Conservation (phyloP, 1,139 yeast genomes). For the Wickerhamiella pararugosa region DNA sequence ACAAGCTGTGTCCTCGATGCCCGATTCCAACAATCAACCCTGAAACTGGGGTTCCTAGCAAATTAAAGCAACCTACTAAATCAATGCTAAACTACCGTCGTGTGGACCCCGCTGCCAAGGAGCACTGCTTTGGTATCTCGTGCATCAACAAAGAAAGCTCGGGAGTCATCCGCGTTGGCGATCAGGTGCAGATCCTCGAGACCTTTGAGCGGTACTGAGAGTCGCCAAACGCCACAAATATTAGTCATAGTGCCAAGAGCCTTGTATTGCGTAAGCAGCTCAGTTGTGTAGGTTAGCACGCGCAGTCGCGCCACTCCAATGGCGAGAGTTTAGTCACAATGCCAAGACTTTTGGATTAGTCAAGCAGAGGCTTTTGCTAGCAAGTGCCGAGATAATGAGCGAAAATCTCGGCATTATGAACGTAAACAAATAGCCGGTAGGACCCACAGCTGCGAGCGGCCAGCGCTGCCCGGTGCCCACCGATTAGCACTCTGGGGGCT, state of each 20-base stretch:
- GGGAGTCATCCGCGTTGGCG: slow-evolving; percentile 22
- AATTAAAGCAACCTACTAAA: slow-evolving; percentile 23
- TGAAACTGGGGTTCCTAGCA: slow-evolving; percentile 24
- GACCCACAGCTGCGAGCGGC: not conserved
- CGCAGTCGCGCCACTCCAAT: no score
- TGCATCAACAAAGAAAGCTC: slow-evolving; percentile 22
- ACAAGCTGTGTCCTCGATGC: slow-evolving; percentile 28
- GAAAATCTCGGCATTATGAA: no score
- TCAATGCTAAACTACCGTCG: slow-evolving; percentile 26
- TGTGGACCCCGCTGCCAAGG: slow-evolving; percentile 22
- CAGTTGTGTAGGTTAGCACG: no score
- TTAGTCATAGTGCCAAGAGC: no score
- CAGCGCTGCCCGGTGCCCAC: no score
- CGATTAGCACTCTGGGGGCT: no score
- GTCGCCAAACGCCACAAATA: not conserved
- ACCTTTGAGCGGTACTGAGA: slow-evolving; percentile 1
- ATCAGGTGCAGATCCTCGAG: slow-evolving; percentile 15
- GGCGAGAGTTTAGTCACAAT: no score
- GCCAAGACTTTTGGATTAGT: no score
- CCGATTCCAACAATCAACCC: slow-evolving; percentile 28
- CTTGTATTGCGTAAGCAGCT: no score
- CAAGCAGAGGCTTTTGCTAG: no score
- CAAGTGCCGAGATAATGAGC: no score
- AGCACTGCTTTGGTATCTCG: slow-evolving; percentile 28
- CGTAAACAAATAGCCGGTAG: slow-evolving; percentile 5